Conservation (phyloP, 208 protist species). For the Leptomonas pyrrhocoris region DNA sequence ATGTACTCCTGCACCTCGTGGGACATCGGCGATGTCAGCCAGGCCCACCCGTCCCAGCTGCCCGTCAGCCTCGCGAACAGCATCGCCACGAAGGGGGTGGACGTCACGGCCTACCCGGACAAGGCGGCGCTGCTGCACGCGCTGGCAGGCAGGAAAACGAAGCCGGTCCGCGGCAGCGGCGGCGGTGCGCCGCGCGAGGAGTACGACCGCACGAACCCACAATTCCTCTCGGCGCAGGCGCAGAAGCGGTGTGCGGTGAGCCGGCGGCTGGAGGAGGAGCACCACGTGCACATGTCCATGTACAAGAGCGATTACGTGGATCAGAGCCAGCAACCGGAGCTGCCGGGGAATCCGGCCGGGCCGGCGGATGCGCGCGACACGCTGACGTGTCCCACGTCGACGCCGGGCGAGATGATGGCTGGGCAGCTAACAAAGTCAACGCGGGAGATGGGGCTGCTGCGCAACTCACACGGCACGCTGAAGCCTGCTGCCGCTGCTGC, state of each 20-base stretch:
- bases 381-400: constrained; percentile 28
- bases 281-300: constrained; percentile 70
- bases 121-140: constrained; percentile 62
- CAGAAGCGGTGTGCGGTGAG: constrained; percentile 58
- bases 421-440: constrained; percentile 52
- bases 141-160: constrained; percentile 45
- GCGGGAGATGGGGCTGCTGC: constrained; percentile 39
- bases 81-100: constrained; percentile 46
- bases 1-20: constrained; percentile 72
- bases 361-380: constrained; percentile 41
- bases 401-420: constrained; percentile 55
- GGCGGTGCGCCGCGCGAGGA: constrained; percentile 24
- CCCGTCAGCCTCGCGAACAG: constrained; percentile 62
- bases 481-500: constrained; percentile 11
- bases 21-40: constrained; percentile 73
- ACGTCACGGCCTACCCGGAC: constrained; percentile 39
- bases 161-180: not conserved
- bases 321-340: constrained; percentile 70
- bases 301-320: constrained; percentile 74
- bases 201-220: constrained; percentile 71
- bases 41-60: constrained; percentile 73
- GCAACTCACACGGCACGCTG: constrained; percentile 79
- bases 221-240: constrained; percentile 44
- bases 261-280: constrained; percentile 70
- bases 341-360: constrained; percentile 50